Evolutionary conservation across 805 yeast genomes (phyloP), one percentile per base, ranked within the genome.

Genomic region (Schizosaccharomyces japonicus): DNA sequence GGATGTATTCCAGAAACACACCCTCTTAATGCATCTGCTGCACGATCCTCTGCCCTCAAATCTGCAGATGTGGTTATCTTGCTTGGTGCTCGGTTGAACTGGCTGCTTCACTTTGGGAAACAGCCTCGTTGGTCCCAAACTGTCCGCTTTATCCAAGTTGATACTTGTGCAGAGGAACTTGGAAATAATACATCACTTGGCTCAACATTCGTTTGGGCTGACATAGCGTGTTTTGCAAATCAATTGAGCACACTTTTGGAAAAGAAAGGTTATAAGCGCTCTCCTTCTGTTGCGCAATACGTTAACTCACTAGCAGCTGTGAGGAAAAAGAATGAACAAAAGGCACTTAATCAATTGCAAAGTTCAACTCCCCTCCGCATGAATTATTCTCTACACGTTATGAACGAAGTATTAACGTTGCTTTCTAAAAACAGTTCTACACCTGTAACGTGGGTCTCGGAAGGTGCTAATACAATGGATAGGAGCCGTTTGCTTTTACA

Each of bases 401-500:
- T 36, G 13, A 36, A 36, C 4, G 27, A 36, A 2, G 17, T 6
- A 13, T 4, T 36, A 6, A 1, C 17, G 23, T 19, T 15, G 13
- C n/a, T 61, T 1, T 58, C 75, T 28, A 50, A 53, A 0, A 48
- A 52, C 13, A 19, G 55, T 50, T 3, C 50, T 44, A 50, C 57
- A 5, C 53, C 63, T 10, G 60, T 70, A 1, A 55, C 74, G 2
- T 63, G 68, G 33, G 69, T 77, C 1, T 66, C 75, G 3, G 84
- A 78, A 57, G 84, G 84, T n/a, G 83, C 84, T 1, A 76, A 76
- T 55, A 76, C 83, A 0, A 77, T 78, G 83, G 84, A 78, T 53
- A 65, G 72, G 21, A 76, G 82, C 1, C 63, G 84, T 45, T 64
- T 73, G 8, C 70, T 78, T 0, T 76, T 78, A 56, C 71, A 73